Evolutionary conservation across 495 filamentous ascomycete species (phyloP).

Genomic region (Parathielavia appendiculata): DNA sequence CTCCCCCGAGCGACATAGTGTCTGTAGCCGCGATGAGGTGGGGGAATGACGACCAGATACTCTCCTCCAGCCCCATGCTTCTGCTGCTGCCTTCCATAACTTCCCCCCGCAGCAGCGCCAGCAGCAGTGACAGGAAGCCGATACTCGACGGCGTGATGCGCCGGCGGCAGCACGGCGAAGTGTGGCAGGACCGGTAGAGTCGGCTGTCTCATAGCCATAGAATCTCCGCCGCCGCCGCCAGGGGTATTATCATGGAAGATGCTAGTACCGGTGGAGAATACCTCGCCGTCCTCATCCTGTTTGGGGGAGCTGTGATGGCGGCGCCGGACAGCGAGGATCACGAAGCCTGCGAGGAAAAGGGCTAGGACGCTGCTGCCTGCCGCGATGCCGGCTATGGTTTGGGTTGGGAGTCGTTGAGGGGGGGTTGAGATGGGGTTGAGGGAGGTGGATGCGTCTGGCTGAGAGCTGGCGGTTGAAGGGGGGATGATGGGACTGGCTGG

Average conservation of each 20-base stretch:
- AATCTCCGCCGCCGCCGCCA: too few species aligned
- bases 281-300: not conserved
- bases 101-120: too few species aligned
- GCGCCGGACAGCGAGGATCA: slow-evolving; percentile 23
- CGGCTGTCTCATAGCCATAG: not conserved
- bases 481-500: slow-evolving; percentile 16
- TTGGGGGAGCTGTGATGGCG: slow-evolving; percentile 7
- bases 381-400: slow-evolving; percentile 28
- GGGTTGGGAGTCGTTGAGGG: slow-evolving; percentile 14
- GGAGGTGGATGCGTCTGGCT: slow-evolving; percentile 2
- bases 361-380: slow-evolving; percentile 20
- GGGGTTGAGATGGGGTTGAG: slow-evolving; percentile 1
- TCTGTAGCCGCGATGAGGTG: too few species aligned
- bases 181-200: slow-evolving; percentile 1
- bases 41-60: too few species aligned
- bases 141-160: not conserved
- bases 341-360: slow-evolving; percentile 19
- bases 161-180: not conserved
- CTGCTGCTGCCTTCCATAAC: too few species aligned
- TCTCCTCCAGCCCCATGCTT: too few species aligned
- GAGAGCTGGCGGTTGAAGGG: not conserved
- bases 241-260: not conserved
- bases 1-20: too few species aligned
- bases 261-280: not conserved
- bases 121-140: not conserved